A percentile compares a stretch with the other conserved stretches of the same genome.
These are phyloP conservation scores for Hordeum marinum DNA, from an alignment of 176 grass and related monocot species.

Conservation along the genomic window DNA sequence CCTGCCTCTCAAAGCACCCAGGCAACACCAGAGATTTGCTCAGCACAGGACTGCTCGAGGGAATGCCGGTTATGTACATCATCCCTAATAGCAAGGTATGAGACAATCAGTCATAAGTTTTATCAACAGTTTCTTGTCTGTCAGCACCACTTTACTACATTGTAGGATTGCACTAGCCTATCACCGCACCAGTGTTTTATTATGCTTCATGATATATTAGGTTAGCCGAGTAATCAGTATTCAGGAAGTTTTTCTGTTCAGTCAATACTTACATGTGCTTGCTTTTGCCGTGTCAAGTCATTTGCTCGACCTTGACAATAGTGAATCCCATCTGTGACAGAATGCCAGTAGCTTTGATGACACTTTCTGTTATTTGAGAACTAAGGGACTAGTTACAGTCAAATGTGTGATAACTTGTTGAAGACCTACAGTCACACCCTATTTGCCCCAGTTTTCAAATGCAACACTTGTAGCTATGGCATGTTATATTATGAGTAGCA, in stretches of 20 bases:
- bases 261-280: not conserved
- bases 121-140: not conserved
- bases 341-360: not conserved
- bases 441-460: not conserved
- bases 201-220: not conserved
- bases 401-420: not conserved
- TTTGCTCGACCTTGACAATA: not conserved
- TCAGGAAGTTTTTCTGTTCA: not conserved
- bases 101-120: not conserved
- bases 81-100: slow-evolving; percentile 48
- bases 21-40: slow-evolving; percentile 44
- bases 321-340: not conserved
- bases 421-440: too few relatives aligned
- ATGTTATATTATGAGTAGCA: not conserved
- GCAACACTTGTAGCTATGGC: not conserved
- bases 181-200: not conserved
- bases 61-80: slow-evolving; percentile 40
- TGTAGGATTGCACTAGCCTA: not conserved
- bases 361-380: not conserved
- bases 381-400: not conserved
- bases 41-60: slow-evolving; percentile 49
- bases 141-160: not conserved
- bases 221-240: not conserved
- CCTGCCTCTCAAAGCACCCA: slow-evolving; percentile 45
- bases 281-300: not conserved